Evolutionary conservation across 768 basidiomycete species (phyloP).

Genomic region (Kwoniella europaea): DNA sequence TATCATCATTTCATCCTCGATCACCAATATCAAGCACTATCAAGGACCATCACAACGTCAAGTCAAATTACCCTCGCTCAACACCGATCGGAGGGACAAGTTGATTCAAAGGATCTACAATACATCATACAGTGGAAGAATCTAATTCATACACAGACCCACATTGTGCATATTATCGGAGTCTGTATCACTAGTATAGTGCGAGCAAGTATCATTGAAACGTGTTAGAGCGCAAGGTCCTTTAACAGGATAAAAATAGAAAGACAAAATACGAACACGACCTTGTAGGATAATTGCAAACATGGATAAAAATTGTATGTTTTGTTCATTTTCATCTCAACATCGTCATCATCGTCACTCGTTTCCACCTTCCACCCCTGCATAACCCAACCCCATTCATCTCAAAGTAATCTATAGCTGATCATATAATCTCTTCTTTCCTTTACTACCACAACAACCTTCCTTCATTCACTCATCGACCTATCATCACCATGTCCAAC

Average conservation of each 20-base stretch:
- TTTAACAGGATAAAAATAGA: conserved; percentile 3
- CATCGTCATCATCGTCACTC: conserved; percentile 1
- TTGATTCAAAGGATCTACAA: conserved; percentile 8
- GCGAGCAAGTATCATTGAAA: neutral
- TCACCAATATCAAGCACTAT: too few species aligned
- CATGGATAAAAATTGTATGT: conserved; percentile 9
- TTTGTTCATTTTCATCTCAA: neutral
- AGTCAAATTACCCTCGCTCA: neutral
- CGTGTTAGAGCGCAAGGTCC: conserved; percentile 1
- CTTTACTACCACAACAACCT: neutral
- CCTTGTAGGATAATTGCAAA: neutral
- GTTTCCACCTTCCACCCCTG: neutral
- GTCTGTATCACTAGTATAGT: neutral
- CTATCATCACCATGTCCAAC: conserved; percentile 4
- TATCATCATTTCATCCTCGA: too few species aligned
- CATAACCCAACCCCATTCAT: neutral
- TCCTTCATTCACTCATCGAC: neutral
- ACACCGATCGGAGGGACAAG: neutral
- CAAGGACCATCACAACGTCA: too few species aligned
- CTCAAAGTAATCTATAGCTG: neutral
- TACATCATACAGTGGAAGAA: too few species aligned
- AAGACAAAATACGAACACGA: neutral
- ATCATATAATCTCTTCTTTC: neutral
- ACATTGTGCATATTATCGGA: neutral
- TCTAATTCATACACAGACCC: neutral